A percentile compares a stretch with the other conserved stretches of the same genome.
Conservation (phyloP, 164 flowering plant genomes). For the Chimonanthus salicifolius region DNA sequence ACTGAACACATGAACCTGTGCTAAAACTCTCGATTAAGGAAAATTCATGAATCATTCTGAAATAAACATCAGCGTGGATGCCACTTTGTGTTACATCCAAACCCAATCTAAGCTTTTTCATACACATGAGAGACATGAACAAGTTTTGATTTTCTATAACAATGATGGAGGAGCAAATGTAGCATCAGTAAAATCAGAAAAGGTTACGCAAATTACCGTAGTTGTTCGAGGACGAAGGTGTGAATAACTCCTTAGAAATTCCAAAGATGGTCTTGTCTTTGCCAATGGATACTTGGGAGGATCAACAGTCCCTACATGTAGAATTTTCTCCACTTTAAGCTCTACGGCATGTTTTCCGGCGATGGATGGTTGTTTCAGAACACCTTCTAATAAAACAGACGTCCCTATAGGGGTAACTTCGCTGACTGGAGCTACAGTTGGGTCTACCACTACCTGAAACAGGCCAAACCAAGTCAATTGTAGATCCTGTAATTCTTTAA, state of each 20-base stretch:
- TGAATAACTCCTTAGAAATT: slow-evolving; percentile 40
- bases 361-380: slow-evolving; percentile 33
- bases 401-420: slow-evolving; percentile 57
- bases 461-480: not conserved
- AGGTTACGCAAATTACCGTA: slow-evolving; percentile 37
- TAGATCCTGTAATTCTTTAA: not conserved
- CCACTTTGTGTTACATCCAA: too few species aligned
- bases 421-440: slow-evolving; percentile 39
- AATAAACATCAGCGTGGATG: too few species aligned
- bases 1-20: not conserved
- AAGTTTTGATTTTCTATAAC: not conserved
- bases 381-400: slow-evolving; percentile 76
- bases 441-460: slow-evolving; percentile 62
- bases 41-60: too few species aligned
- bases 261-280: slow-evolving; percentile 56
- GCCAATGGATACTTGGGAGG: slow-evolving; percentile 55
- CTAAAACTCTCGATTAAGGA: not conserved
- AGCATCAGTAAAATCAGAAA: not conserved
- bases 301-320: slow-evolving; percentile 72
- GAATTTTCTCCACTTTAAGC: slow-evolving; percentile 61
- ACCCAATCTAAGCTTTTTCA: not conserved
- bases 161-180: not conserved
- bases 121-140: not conserved
- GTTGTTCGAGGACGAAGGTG: slow-evolving; percentile 83
- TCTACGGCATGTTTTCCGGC: slow-evolving; percentile 50